Evolutionary conservation across 495 filamentous ascomycete genomes (phyloP), one percentile per base, ranked within the genome.

Genomic region (Lineolata rhizophorae): DNA sequence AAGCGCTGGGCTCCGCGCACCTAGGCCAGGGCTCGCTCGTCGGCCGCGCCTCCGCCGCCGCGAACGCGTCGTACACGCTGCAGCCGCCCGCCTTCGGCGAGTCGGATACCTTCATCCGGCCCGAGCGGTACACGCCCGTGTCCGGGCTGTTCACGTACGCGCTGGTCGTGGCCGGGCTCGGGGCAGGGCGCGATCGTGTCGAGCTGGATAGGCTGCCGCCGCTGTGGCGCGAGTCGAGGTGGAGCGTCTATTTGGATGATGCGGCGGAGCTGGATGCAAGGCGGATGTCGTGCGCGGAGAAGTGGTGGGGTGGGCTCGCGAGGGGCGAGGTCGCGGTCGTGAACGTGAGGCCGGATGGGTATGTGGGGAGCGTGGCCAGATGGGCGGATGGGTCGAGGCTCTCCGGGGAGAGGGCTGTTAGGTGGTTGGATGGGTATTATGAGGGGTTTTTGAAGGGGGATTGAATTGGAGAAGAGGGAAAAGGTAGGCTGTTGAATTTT

Each of bases 231-330:
- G 50, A 61, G 18, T 70, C 67, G 44, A 55, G 62, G n/a, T 78
- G 72, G 71, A 70, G 65, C 0, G 59, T 77, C 17, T 76, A 80
- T 44, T 52, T 72, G 0, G 74, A 78, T 37, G 51, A 72, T 45
- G 43, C 54, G 21, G 26, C 40, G 12, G 19, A 38, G 4, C 43
- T 60, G 26, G 65, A 64, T 34, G 57, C 53, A 3, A 52, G 57
- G 5, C 50, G 58, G 26, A 45, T 54, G 27, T 55, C 54, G 5
- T 70, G 66, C 38, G 66, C 62, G 12, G 53, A 56, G 28, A 72
- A 67, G 45, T 80, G 71, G 72, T 52, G 70, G 18, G 71, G 67
- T n/a, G 53, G 50, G 14, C 35, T 74, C 13, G 47, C 46, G 0
- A 49, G 49, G 1, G 54, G 57, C 4, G 56, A 69, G 32, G 60